Base-by-base conservation (phyloP, 306 rosid genomes). In the Biancaea sappan region DNA sequence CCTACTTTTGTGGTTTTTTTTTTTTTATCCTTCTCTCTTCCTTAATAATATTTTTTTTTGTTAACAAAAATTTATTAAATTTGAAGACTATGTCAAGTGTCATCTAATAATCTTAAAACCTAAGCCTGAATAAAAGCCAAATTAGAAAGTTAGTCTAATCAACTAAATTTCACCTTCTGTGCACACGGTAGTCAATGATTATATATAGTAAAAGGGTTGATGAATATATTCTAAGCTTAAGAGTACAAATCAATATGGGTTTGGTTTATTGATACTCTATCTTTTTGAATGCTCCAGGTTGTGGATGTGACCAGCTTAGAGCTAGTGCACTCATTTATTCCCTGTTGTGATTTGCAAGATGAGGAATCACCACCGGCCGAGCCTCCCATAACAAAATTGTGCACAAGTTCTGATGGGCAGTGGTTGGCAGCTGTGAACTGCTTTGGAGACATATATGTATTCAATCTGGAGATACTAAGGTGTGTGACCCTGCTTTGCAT, bases 351-450 rank as follows among this genome's bases (percentile, higher is more conserved):
- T 51, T 43, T 81, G 68, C 79, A 47, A 50, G 86, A 91, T 77
- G 89, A 82, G 72, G 79, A 71, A 52, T 81, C 81, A 68, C 90
- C 90, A 8, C 90, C 96, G 6, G 40, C 76, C 2, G 94, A 93
- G 77, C 97, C 98, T 65, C 98, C 98, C 34, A 93, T 93, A 60
- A 93, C 98, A 47, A 91, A 79, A 88, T 67, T 91, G 85, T 91
- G 86, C 72, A 82, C 92, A n/a, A 93, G 97, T 81, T 88, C 92
- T 56, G 98, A 93, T 78, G 89, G 92, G 50, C 98, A 91, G 79
- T 93, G 98, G 98, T 72, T 93, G 85, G 96, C 97, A 28, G 96
- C 98, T 12, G 85, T 91, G 75, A 93, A 93, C 83, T 91, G 97
- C 84, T 88, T 91, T 81, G 98, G 98, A 66, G 98, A 93, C 81